Evolutionary conservation across 768 basidiomycete species (phyloP).

Genomic region (Pulveroboletus sp.): DNA sequence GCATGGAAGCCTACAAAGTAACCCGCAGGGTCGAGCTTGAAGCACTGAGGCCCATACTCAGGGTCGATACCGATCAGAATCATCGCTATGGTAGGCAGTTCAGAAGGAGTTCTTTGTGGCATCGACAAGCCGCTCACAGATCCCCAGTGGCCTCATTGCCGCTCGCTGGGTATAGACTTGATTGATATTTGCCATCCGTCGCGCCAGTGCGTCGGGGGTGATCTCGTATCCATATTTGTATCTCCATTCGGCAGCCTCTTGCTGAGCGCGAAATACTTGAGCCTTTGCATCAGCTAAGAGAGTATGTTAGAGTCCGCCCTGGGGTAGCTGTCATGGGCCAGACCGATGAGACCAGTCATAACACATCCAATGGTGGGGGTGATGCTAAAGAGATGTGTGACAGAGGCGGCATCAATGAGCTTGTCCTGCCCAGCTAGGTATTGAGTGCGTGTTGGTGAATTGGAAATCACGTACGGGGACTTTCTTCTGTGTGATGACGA

Average conservation of each 20-base stretch:
- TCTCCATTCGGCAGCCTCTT: slow-evolving; percentile 88
- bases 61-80: slow-evolving; percentile 90
- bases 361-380: slow-evolving; percentile 97
- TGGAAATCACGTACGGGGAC: slow-evolving; percentile 67
- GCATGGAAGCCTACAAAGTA: slow-evolving; percentile 99
- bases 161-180: slow-evolving; percentile 98
- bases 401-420: slow-evolving; percentile 87
- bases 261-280: slow-evolving; percentile 80
- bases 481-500: slow-evolving; percentile 98
- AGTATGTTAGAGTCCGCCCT: background rate
- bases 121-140: slow-evolving; percentile 52
- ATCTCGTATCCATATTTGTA: slow-evolving; percentile 99
- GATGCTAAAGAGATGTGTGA: slow-evolving; percentile 94
- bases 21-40: slow-evolving; percentile 97
- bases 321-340: slow-evolving; percentile 13
- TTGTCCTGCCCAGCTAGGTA: slow-evolving; percentile 65
- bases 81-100: slow-evolving; percentile 60
- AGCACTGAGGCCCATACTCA: slow-evolving; percentile 91
- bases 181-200: slow-evolving; percentile 94
- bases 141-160: slow-evolving; percentile 94
- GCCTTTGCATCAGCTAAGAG: slow-evolving; percentile 81
- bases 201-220: slow-evolving; percentile 92
- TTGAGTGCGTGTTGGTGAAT: background rate
- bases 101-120: background rate
- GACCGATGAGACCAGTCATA: slow-evolving; percentile 95